phyloP scores from a whole-genome alignment of 805 yeast genomes.

The Hanseniaspora jakobsenii region DNA sequence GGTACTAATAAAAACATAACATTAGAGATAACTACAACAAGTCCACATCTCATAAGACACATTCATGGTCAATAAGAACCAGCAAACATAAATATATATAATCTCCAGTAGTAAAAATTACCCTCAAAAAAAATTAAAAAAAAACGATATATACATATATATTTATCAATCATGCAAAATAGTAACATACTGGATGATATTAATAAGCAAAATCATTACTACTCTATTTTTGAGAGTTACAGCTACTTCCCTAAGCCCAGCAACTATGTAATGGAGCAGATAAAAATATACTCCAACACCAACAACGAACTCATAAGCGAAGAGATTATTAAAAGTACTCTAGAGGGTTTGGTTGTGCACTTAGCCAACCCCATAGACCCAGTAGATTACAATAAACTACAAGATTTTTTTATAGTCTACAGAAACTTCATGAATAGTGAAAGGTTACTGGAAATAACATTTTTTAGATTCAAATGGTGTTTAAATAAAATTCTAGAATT shows the following conservation, averaged over 20 bases:
- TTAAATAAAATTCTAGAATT: constrained; percentile 15
- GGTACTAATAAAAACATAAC: too few relatives aligned
- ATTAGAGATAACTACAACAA: too few relatives aligned
- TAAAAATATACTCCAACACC: constrained; percentile 18
- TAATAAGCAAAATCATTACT: constrained; percentile 13
- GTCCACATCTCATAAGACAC: too few relatives aligned
- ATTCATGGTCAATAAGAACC: too few relatives aligned
- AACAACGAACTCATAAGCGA: constrained; percentile 15
- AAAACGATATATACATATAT: not conserved
- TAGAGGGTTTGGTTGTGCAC: constrained; percentile 38
- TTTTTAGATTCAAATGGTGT: constrained; percentile 65
- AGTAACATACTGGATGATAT: not conserved
- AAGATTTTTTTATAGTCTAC: constrained; percentile 80
- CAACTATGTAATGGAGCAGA: constrained; percentile 21
- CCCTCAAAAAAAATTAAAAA: not conserved
- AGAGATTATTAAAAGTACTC: constrained; percentile 22
- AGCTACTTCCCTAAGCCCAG: constrained; percentile 27
- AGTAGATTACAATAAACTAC: constrained; percentile 63
- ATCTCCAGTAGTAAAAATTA: too few relatives aligned
- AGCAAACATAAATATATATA: too few relatives aligned
- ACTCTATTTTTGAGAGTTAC: constrained; percentile 9
- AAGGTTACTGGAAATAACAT: constrained; percentile 47
- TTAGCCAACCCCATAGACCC: constrained; percentile 55
- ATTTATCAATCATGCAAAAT: not conserved
- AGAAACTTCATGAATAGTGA: constrained; percentile 53